Base-by-base conservation (phyloP, 1,139 yeast species). In the Saccharomyces hybrid region DNA sequence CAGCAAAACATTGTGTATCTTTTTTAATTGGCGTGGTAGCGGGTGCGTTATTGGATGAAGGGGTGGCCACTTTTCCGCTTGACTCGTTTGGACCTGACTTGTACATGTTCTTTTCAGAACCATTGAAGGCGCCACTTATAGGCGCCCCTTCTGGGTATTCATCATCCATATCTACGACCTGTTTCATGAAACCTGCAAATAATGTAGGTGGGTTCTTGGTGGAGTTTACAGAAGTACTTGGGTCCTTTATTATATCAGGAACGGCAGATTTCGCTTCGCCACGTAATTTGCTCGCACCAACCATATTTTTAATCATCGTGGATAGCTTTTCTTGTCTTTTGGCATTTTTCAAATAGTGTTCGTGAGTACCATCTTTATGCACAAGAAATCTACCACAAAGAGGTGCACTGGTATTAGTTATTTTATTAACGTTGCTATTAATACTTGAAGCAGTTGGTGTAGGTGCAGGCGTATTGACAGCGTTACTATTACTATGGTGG, bases 251-350 rank as follows among this genome's bases (percentile, higher is more conserved):
- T 25, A 81, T 72, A 58, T 84, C 87, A 1, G 95, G 95, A 13
- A 88, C 87, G 0, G 96, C 96, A 52, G 86, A 80, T 51, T 85
- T 83, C 1, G 96, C 96, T 61, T 83, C 93, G 61, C 84, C 88
- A 52, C 96, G 76, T 41, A 87, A 76, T 67, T 85, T 27, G 42
- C 46, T 87, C 9, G 91, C 90, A 34, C 91, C 95, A 56, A 91
- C 72, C 59, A 89, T 76, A 65, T 88, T 96, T 62, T 88, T 88
- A 60, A 93, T 77, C 96, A 91, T 88, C 58, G 84, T 83, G 20
- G 89, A 80, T 50, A 91, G 75, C 67, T 89, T 90, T 66, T 91
- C 98, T 69, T 90, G 97, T 60, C 98, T 79, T 64, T 85, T 83
- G 8, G 91, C 84, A 48, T 85, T 82, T 57, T 83, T 79, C 60